Conservation (phyloP, 2,329 filamentous ascomycete genomes). For the Beauveria caledonica region DNA sequence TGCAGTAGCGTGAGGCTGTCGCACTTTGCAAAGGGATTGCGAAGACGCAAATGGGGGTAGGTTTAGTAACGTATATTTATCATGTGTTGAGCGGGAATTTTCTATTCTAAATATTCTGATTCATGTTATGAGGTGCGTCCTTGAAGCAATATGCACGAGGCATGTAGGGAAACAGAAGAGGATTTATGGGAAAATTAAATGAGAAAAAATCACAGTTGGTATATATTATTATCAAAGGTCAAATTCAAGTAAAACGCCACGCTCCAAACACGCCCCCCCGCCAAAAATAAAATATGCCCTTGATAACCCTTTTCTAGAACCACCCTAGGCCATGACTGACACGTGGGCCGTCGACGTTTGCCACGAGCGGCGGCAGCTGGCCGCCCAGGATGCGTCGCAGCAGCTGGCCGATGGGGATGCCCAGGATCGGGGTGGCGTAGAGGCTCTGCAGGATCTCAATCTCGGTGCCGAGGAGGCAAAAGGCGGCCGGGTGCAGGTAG, state of each 20-base stretch:
- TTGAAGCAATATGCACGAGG: not conserved
- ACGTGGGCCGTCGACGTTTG: not conserved
- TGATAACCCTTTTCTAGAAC: not conserved
- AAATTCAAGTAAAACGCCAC: not conserved
- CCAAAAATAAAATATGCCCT: not conserved
- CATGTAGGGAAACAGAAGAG: no score
- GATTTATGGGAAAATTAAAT: no score
- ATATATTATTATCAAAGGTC: not conserved
- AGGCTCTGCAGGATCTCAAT: not conserved
- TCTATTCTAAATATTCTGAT: not conserved
- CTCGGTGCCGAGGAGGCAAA: conserved; percentile 6
- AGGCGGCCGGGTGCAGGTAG: conserved; percentile 4
- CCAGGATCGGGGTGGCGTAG: not conserved
- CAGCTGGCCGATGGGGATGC: conserved; percentile 5
- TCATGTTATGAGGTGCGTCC: not conserved
- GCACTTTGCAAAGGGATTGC: no score
- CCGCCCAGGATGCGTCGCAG: not conserved
- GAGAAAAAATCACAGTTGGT: not conserved
- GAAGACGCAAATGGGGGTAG: no score
- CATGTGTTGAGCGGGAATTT: no score
- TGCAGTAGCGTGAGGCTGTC: no score
- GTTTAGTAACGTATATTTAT: no score
- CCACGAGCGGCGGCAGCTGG: not conserved
- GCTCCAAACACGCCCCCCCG: not conserved
- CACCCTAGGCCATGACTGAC: conserved; percentile 2